Evolutionary conservation across 306 rosid species (phyloP), one percentile per base, ranked within the genome.

Genomic region (Dryas drummondii): DNA sequence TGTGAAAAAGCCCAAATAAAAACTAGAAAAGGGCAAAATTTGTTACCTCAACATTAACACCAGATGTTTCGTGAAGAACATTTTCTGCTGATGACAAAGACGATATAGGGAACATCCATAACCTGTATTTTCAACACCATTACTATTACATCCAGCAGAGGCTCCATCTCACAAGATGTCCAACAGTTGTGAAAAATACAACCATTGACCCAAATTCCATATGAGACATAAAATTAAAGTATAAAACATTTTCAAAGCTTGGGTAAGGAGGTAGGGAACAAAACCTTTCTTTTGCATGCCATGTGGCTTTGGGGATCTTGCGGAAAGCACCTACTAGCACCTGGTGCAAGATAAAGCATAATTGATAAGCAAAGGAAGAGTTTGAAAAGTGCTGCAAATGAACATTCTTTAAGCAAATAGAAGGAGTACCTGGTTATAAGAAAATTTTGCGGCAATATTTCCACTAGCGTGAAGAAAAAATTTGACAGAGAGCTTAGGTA

Each of bases 251-350:
- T 32, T 56, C 14, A 7, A 73, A n/a, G 66, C 40, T 41, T 42
- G 71, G 22, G 45, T 48, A 47, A 56, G 57, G 68, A 66, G 32
- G 22, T 2, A 54, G 7, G n/a, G 41, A 26, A 22, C 70, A 47
- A 37, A 32, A 91, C 97, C 97, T 84, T 81, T 91, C 98, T 69
- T 86, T 91, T 9, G 89, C 91, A 81, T 87, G 80, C 97, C 98
- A 94, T 56, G 83, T 70, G 72, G 96, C 84, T 80, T 84, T 94
- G 54, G 94, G 88, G 68, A 91, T 86, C 82, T 68, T 83, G 40
- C 89, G 91, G 58, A 90, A 72, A 51, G 93, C 93, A 76, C 81
- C 80, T 58, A 94, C 79, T 55, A 91, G 73, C 55, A 19, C 84
- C 98, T 94, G 84, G 74, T 54, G 61, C 66, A 84, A 79, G 45